These are phyloP conservation scores for Solanum pennellii DNA, from an alignment of 257 asterid genomes.

Conservation along the genomic window DNA sequence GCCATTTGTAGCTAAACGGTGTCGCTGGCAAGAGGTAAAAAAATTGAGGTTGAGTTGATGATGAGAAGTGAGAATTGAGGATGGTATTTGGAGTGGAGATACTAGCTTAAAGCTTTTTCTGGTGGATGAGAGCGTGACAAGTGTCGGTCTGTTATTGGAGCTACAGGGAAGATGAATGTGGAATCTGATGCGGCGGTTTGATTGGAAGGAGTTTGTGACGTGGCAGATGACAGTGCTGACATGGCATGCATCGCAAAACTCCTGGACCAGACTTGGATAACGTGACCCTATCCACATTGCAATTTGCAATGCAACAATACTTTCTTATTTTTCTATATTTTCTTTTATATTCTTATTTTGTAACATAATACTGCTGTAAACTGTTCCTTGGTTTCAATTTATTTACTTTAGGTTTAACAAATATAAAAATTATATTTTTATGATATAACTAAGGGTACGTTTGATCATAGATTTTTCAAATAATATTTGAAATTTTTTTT, in stretches of 20 bases:
- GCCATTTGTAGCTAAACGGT: constrained; percentile 34
- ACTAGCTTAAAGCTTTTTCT: constrained; percentile 25
- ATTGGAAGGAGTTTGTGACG: constrained; percentile 25
- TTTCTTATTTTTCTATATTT: not conserved
- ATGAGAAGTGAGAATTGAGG: not conserved
- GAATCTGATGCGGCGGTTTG: constrained; percentile 36
- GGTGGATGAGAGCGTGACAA: constrained; percentile 69
- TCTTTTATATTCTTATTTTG: not conserved
- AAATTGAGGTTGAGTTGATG: not conserved
- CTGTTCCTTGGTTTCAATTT: not conserved
- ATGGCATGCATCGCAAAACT: constrained; percentile 20
- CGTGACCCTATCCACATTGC: constrained; percentile 9
- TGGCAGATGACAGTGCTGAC: constrained; percentile 36
- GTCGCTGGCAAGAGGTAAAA: not conserved
- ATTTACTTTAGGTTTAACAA: not conserved
- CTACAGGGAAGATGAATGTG: constrained; percentile 21
- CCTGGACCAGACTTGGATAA: constrained; percentile 28
- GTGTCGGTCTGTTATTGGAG: constrained; percentile 7
- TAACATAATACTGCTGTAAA: not conserved
- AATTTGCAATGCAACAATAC: not conserved
- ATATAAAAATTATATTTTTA: too few species aligned
- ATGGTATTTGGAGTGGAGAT: not conserved
- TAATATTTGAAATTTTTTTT: too few species aligned
- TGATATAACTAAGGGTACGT: accelerated
- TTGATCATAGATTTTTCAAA: too few species aligned